Conservation (phyloP, 2,329 filamentous ascomycete species). For the Pestalotiopsis sp. region DNA sequence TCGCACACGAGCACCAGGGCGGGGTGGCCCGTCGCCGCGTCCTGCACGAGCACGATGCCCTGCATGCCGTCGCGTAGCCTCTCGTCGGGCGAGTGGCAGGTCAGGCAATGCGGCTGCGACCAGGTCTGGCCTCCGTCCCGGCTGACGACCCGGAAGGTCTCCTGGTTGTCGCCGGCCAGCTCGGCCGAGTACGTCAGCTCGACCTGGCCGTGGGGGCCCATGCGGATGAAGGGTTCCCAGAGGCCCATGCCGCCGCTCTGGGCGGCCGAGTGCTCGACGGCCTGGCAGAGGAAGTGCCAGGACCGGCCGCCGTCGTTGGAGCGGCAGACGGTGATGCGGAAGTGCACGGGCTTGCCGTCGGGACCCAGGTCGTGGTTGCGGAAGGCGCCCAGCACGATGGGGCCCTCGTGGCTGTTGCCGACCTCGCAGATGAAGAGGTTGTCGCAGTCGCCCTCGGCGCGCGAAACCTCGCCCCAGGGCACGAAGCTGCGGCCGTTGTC, state of each 20-base stretch:
- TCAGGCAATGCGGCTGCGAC: conserved; percentile 41
- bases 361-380: conserved; percentile 46
- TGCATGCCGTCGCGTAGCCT: conserved; percentile 45
- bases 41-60: conserved; percentile 35
- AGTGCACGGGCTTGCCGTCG: conserved; percentile 35
- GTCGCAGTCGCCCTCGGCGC: conserved; percentile 44
- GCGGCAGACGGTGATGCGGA: conserved; percentile 51
- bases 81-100: conserved; percentile 36
- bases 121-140: conserved; percentile 43
- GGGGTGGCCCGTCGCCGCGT: conserved; percentile 28
- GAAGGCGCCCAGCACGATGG: conserved; percentile 45
- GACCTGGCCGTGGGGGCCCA: conserved; percentile 35
- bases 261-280: conserved; percentile 41
- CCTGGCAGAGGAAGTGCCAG: conserved; percentile 47
- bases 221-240: conserved; percentile 53
- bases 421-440: conserved; percentile 48
- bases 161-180: conserved; percentile 46
- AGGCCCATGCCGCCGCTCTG: conserved; percentile 43
- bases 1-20: conserved; percentile 48
- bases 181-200: conserved; percentile 49
- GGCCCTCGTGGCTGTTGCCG: conserved; percentile 17
- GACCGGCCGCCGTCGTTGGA: conserved; percentile 42
- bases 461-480: conserved; percentile 43
- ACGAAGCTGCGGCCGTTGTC: conserved; percentile 43
- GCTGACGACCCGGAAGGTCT: conserved; percentile 49